Conservation (phyloP, 331 rosid genomes). For the Malus hybrid region DNA sequence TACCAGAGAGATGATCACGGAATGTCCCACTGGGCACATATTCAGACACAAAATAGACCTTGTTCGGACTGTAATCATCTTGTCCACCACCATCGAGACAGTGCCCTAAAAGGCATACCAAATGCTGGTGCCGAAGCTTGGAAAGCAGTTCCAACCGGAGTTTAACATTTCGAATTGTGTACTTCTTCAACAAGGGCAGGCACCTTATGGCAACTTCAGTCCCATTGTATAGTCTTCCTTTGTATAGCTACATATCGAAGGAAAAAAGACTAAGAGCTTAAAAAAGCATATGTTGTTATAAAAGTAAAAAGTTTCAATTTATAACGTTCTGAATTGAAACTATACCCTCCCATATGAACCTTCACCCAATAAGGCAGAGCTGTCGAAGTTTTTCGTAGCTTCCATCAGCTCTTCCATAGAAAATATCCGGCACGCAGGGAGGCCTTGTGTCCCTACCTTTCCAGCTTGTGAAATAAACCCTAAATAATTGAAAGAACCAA, state of each 20-base stretch:
- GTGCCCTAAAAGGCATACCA: constrained; percentile 81
- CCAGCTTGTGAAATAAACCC: constrained; percentile 70
- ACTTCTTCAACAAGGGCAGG: constrained; percentile 68
- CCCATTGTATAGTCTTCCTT: constrained; percentile 76
- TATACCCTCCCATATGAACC: constrained; percentile 82
- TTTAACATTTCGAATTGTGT: constrained; percentile 68
- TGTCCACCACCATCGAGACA: constrained; percentile 59
- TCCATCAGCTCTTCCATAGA: constrained; percentile 70
- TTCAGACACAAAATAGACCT: constrained; percentile 67
- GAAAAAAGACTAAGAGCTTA: not conserved
- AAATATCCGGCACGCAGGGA: constrained; percentile 49
- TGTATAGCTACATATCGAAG: constrained; percentile 58
- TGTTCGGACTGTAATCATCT: constrained; percentile 35
- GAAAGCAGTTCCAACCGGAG: constrained; percentile 87
- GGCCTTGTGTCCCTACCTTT: constrained; percentile 48
- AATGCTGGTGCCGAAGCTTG: constrained; percentile 85
- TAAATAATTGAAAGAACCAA: constrained; percentile 20
- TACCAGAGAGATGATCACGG: constrained; percentile 58
- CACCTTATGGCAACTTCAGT: constrained; percentile 68
- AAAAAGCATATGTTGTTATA: not conserved
- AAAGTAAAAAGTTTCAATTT: not conserved
- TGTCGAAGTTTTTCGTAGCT: constrained; percentile 73
- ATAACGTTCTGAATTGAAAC: not conserved
- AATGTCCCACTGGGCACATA: constrained; percentile 66
- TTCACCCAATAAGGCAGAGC: constrained; percentile 65